Percentiles rank a stretch among this genome's conserved stretches.
These are phyloP conservation scores for Chenopodium suecicum DNA, from an alignment of 148 eudicot species.

Conservation along the genomic window DNA sequence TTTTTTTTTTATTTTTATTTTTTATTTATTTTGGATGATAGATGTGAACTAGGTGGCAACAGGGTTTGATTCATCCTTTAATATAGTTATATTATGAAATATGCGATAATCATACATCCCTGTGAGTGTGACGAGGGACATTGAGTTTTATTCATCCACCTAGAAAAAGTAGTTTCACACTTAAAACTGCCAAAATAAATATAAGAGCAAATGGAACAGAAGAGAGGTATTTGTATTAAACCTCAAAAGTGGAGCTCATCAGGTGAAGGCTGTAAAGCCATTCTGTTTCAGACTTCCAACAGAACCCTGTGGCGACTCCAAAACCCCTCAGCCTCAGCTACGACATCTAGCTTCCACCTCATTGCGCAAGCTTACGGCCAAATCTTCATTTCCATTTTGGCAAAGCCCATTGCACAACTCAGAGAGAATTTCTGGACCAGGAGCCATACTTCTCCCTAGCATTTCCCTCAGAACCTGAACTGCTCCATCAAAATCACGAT, in stretches of 20 bases:
- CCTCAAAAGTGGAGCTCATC: slow-evolving; percentile 1
- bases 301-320: background rate
- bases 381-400: slow-evolving; percentile 47
- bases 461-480: slow-evolving; percentile 57
- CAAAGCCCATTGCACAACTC: slow-evolving; percentile 50
- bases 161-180: background rate
- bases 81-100: too few relatives aligned
- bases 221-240: background rate
- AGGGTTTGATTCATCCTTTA: background rate
- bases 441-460: slow-evolving; percentile 51
- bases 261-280: background rate
- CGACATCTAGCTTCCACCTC: slow-evolving; percentile 43
- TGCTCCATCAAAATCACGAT: slow-evolving; percentile 79
- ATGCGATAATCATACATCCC: background rate
- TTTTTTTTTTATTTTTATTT: too few relatives aligned
- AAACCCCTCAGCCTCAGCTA: background rate
- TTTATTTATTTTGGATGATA: too few relatives aligned
- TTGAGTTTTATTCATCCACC: background rate
- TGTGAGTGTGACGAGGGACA: background rate
- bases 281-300: background rate
- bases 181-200: background rate
- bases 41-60: background rate
- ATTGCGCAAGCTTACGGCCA: slow-evolving; percentile 41
- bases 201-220: background rate
- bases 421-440: slow-evolving; percentile 39